A percentile compares a stretch with the other conserved stretches of the same genome.
These are phyloP conservation scores for Trametes meyenii DNA, from an alignment of 768 basidiomycete genomes.

Conservation along the genomic window DNA sequence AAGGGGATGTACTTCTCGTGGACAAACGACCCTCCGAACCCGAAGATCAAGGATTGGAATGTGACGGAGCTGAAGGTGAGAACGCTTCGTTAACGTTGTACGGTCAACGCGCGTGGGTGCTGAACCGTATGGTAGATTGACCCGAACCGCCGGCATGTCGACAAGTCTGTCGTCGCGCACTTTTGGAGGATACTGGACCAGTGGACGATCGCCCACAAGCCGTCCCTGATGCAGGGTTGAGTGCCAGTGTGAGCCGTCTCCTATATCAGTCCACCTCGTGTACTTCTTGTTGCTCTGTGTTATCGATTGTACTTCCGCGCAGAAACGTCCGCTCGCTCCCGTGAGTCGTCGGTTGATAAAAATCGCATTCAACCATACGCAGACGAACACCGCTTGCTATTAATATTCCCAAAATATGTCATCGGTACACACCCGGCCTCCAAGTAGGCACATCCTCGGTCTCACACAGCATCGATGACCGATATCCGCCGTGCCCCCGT, in stretches of 20 bases:
- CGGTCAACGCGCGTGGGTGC: neutral
- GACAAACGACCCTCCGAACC: slow-evolving; percentile 88
- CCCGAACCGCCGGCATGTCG: slow-evolving; percentile 83
- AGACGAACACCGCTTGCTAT: neutral
- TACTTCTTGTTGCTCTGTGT: too few species aligned
- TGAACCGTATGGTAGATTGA: slow-evolving; percentile 66
- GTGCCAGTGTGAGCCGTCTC: too few species aligned
- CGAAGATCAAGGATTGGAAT: slow-evolving; percentile 94
- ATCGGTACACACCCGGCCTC: neutral
- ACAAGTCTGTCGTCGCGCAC: slow-evolving; percentile 92
- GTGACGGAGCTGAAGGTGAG: slow-evolving; percentile 90
- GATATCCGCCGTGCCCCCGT: slow-evolving; percentile 20
- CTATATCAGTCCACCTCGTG: too few species aligned
- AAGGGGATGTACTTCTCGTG: slow-evolving; percentile 96
- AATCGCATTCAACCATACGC: neutral
- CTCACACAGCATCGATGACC: slow-evolving; percentile 19
- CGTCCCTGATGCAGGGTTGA: slow-evolving; percentile 62
- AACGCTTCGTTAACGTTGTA: neutral
- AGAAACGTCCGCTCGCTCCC: neutral
- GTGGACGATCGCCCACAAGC: slow-evolving; percentile 82
- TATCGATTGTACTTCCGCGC: too few species aligned
- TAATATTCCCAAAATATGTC: neutral
- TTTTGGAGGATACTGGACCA: slow-evolving; percentile 94
- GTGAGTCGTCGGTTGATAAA: neutral
- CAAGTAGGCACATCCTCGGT: neutral